Conservation (phyloP, 805 yeast genomes). For the Sugiyamaella chiloensis region DNA sequence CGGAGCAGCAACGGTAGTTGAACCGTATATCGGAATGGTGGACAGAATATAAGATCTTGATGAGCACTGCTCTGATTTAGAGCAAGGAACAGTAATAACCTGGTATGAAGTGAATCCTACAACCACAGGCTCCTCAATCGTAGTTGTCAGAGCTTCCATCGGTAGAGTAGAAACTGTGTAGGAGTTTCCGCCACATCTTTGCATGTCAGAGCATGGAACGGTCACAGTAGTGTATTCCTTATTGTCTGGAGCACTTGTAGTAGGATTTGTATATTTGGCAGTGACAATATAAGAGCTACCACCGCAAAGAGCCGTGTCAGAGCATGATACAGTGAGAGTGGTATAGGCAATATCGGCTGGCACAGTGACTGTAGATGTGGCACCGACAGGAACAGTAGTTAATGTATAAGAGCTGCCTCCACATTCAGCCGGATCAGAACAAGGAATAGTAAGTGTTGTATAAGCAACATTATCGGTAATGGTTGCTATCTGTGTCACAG, state of each 20-base stretch:
- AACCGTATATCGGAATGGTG: not conserved
- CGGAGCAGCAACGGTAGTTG: not conserved
- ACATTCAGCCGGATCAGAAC: slow-evolving; percentile 8
- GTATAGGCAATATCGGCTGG: not conserved
- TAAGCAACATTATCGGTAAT: not conserved
- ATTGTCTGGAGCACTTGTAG: not conserved
- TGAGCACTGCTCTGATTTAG: slow-evolving; percentile 6
- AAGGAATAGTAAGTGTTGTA: slow-evolving; percentile 6
- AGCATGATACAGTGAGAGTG: slow-evolving; percentile 13
- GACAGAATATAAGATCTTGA: slow-evolving; percentile 5
- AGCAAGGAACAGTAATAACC: slow-evolving; percentile 5
- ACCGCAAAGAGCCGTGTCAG: not conserved
- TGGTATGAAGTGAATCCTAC: slow-evolving; percentile 4
- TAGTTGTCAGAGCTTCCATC: not conserved
- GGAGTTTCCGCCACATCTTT: slow-evolving; percentile 1
- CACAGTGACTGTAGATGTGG: not conserved
- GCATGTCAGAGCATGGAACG: slow-evolving; percentile 3
- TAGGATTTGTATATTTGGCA: not conserved
- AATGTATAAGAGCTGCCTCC: slow-evolving; percentile 5
- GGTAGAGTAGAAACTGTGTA: not conserved
- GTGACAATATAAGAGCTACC: not conserved
- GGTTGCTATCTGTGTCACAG: not conserved
- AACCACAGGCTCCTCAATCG: not conserved
- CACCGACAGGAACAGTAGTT: slow-evolving; percentile 3
- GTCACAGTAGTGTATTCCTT: slow-evolving; percentile 13